These are phyloP conservation scores for Clonostachys sp. DNA, from an alignment of 2,329 filamentous ascomycete genomes.

Conservation along the genomic window DNA sequence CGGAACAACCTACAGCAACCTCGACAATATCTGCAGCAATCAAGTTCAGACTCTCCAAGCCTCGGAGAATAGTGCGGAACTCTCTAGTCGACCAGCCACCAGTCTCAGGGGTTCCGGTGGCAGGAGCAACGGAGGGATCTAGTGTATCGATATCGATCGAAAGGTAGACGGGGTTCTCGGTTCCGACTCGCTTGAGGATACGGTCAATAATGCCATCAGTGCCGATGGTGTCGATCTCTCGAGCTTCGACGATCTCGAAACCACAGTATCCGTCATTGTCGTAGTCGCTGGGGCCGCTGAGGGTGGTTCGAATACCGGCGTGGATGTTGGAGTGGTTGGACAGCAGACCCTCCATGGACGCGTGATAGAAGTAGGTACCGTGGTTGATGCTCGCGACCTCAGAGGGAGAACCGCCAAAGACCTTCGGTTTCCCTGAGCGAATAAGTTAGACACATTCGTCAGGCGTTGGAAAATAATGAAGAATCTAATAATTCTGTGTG, in stretches of 20 bases:
- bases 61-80: slow-evolving; percentile 76
- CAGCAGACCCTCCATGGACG: slow-evolving; percentile 70
- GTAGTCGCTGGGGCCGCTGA: slow-evolving; percentile 75
- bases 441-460: too few relatives aligned
- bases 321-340: slow-evolving; percentile 84
- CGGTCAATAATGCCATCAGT: slow-evolving; percentile 62
- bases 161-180: slow-evolving; percentile 74
- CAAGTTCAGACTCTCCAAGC: slow-evolving; percentile 77
- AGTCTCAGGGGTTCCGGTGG: slow-evolving; percentile 84
- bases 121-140: slow-evolving; percentile 64
- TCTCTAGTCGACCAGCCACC: slow-evolving; percentile 90
- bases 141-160: slow-evolving; percentile 81
- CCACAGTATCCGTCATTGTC: slow-evolving; percentile 83
- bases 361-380: slow-evolving; percentile 87
- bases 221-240: slow-evolving; percentile 84
- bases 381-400: slow-evolving; percentile 77
- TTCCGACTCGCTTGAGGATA: slow-evolving; percentile 70
- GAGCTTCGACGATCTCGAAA: slow-evolving; percentile 77
- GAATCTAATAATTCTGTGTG: slow-evolving; percentile 7
- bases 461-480: not conserved
- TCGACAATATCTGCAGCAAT: slow-evolving; percentile 90
- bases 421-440: slow-evolving; percentile 68
- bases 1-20: slow-evolving; percentile 18
- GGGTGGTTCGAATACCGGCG: slow-evolving; percentile 78
- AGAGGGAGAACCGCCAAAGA: slow-evolving; percentile 77